Evolutionary conservation across 129 eudicot species (phyloP), one percentile per base, ranked within the genome.

Genomic region (Glebionis coronaria): DNA sequence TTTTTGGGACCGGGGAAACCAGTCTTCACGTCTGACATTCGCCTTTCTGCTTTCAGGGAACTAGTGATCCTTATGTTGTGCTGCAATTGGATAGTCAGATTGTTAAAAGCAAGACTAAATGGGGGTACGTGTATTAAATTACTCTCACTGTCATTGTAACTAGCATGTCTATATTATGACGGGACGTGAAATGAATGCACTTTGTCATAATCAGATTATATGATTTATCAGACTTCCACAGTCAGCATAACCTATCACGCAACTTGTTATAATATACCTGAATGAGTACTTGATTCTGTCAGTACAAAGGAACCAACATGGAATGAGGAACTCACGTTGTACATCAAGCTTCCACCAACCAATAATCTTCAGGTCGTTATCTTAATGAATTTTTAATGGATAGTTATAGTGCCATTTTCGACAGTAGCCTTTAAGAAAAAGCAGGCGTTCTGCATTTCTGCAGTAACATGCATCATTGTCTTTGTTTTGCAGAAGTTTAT

Each of bases 231-330:
- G n/a, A n/a, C n/a, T n/a, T n/a, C n/a, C n/a, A n/a, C n/a, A n/a
- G n/a, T n/a, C n/a, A n/a, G n/a, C n/a, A n/a, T n/a, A n/a, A n/a
- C n/a, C n/a, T n/a, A n/a, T 67, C 45, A 18, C 61, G 50, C 29
- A 49, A 47, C 27, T 46, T n/a, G 69, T 49, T 53, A 4, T 38
- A 68, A 68, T 44, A 4, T 38, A 68, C 61, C 73, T 77, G 21
- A 63, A 53, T 3, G 10, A 38, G 20, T 45, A 9, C 65, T 31
- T 76, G 46, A 63, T 65, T 61, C 46, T 83, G 67, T 75, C 84
- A 93, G 99, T 88, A 88, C 92, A 62, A 93, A 77, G 78, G 99
- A 88, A 63, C 99, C 99, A 28, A 88, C 92, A 12, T 93, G 99
- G 99, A 89, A 93, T 73, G 97, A 93, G 79, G 95, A 89, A 50